Conservation (phyloP, 371 early-diverging fungal species). For the Chytridium lagenaria region DNA sequence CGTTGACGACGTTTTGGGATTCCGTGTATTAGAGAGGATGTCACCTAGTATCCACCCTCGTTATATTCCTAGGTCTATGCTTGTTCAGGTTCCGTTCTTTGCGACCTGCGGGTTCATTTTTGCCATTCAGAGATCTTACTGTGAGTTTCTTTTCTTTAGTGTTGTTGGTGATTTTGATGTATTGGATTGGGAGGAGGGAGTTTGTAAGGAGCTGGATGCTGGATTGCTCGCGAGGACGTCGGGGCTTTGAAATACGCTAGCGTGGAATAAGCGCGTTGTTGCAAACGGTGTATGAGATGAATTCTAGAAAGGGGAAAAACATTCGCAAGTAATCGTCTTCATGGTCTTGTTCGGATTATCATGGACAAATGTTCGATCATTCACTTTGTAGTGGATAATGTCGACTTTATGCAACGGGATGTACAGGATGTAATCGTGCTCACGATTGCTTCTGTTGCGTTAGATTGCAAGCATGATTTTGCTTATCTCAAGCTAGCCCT, state of each 20-base stretch:
- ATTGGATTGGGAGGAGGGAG: background rate
- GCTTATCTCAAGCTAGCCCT: too few species aligned
- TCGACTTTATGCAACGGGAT: background rate
- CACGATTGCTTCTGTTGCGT: background rate
- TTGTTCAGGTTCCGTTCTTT: conserved; percentile 57
- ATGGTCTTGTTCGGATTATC: too few species aligned
- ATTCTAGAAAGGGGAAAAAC: too few species aligned
- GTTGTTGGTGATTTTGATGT: background rate
- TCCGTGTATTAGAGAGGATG: conserved; percentile 42
- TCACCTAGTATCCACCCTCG: conserved; percentile 53
- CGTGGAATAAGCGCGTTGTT: too few species aligned
- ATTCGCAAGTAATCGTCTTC: too few species aligned
- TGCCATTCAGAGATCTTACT: conserved; percentile 44
- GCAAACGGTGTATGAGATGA: too few species aligned
- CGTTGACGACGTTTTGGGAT: background rate
- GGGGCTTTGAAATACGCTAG: too few species aligned
- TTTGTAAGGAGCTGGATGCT: too few species aligned
- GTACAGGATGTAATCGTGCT: background rate
- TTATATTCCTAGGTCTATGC: conserved; percentile 45
- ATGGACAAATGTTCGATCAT: background rate
- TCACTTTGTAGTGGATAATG: background rate
- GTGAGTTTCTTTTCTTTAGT: conserved; percentile 31
- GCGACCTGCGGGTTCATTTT: conserved; percentile 47
- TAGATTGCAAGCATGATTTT: too few species aligned
- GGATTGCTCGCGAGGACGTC: too few species aligned